Evolutionary conservation across 179 eudicot genomes (phyloP).

Genomic region (Drosera spatulata): DNA sequence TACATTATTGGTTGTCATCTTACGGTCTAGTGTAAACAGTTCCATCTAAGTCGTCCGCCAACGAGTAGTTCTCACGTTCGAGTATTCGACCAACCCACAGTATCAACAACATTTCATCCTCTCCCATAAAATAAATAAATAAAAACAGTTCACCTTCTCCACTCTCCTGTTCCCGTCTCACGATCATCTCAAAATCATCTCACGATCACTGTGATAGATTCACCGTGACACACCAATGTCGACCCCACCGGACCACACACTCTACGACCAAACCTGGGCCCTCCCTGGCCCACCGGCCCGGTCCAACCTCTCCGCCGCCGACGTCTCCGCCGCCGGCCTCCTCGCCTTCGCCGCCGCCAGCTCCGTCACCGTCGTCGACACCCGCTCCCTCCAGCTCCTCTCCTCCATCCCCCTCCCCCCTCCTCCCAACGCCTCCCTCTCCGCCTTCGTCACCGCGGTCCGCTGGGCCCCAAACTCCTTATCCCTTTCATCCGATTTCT

Average conservation of each 20-base stretch:
- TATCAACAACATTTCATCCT: no score
- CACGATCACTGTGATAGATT: conserved; percentile 3
- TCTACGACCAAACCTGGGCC: no score
- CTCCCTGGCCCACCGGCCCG: conserved; percentile 92
- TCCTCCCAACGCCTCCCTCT: conserved; percentile 47
- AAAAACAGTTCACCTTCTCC: not conserved
- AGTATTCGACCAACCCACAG: not conserved
- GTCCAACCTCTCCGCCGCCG: conserved; percentile 72
- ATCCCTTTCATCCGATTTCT: conserved; percentile 15
- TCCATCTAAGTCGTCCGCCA: no score
- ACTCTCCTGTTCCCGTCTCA: conserved; percentile 2
- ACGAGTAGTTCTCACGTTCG: not conserved
- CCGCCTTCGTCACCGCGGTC: conserved; percentile 80
- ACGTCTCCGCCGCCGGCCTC: conserved; percentile 65
- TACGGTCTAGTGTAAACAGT: no score
- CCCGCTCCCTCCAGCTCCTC: conserved; percentile 74
- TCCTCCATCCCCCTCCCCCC: conserved; percentile 73
- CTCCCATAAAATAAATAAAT: no score
- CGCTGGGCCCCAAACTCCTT: conserved; percentile 63
- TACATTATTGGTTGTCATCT: no score
- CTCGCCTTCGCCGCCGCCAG: conserved; percentile 84
- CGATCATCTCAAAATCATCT: no score
- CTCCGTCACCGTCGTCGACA: conserved; percentile 62
- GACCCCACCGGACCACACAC: conserved; percentile 48
- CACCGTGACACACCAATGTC: not conserved